Conservation (phyloP, 352 stramenopile species). For the Saprolegnia parasitica region DNA sequence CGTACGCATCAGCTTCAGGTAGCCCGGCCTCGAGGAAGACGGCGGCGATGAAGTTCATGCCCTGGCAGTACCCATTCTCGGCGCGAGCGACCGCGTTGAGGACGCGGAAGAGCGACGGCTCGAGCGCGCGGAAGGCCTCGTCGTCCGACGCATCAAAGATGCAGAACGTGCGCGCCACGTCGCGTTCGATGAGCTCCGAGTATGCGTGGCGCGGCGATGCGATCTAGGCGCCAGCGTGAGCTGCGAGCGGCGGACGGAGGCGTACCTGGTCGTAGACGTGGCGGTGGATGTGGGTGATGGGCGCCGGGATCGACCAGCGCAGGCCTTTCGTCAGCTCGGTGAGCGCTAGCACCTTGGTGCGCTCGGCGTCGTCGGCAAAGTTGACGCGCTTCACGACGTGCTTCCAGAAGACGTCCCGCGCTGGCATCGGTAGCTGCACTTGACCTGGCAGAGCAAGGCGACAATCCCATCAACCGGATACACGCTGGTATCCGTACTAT, state of each 20-base stretch:
- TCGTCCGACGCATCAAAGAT: conserved; percentile 71
- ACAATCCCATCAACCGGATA: conserved; percentile 6
- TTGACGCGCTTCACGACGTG: conserved; percentile 79
- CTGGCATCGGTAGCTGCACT: background rate
- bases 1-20: conserved; percentile 72
- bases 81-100: conserved; percentile 75
- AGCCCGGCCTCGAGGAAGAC: conserved; percentile 80
- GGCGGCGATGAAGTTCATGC: conserved; percentile 87
- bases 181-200: conserved; percentile 64
- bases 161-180: conserved; percentile 82
- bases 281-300: conserved; percentile 63
- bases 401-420: conserved; percentile 51
- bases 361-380: conserved; percentile 63
- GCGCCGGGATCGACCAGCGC: conserved; percentile 53
- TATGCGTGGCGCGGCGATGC: conserved; percentile 57
- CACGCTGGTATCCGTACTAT: background rate
- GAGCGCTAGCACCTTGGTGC: conserved; percentile 53
- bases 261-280: conserved; percentile 70
- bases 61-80: conserved; percentile 80
- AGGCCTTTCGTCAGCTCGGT: conserved; percentile 41
- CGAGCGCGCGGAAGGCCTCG: conserved; percentile 37
- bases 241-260: background rate
- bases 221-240: conserved; percentile 34
- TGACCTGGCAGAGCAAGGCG: background rate
- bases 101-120: conserved; percentile 67